These are phyloP conservation scores for Calonectria pseudoreteaudii DNA, from an alignment of 2,329 filamentous ascomycete species.

Conservation along the genomic window DNA sequence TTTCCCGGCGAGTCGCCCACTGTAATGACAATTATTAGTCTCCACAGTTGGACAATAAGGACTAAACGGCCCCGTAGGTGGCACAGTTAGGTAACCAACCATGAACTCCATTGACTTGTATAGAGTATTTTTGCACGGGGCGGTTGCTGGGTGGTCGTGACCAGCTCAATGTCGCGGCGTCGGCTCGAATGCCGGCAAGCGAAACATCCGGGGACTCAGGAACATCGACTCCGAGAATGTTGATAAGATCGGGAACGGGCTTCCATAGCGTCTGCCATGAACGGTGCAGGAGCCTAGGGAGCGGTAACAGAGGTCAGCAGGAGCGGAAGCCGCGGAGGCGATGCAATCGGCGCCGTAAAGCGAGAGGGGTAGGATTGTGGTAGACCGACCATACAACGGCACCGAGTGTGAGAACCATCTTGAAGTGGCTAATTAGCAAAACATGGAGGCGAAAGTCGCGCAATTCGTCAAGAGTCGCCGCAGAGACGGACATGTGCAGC, in stretches of 20 bases:
- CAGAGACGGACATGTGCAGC: slow-evolving; percentile 46
- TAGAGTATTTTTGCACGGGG: slow-evolving; percentile 85
- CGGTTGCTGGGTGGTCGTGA: slow-evolving; percentile 75
- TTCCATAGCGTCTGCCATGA: slow-evolving; percentile 91
- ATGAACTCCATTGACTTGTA: slow-evolving; percentile 93
- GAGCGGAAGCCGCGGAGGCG: slow-evolving; percentile 3
- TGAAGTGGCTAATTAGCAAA: slow-evolving; percentile 61
- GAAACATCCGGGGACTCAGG: slow-evolving; percentile 90
- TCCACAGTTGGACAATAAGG: neutral
- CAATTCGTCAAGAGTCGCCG: slow-evolving; percentile 47
- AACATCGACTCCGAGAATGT: slow-evolving; percentile 92
- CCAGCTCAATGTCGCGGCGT: slow-evolving; percentile 93
- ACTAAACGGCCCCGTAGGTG: neutral
- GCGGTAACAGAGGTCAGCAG: slow-evolving; percentile 28
- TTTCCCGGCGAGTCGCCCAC: slow-evolving; percentile 81
- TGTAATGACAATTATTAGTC: slow-evolving; percentile 48
- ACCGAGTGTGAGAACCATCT: slow-evolving; percentile 66
- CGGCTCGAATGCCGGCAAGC: slow-evolving; percentile 87
- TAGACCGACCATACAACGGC: slow-evolving; percentile 64
- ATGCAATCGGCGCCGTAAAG: neutral
- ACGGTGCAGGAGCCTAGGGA: slow-evolving; percentile 80
- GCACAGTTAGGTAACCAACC: slow-evolving; percentile 64
- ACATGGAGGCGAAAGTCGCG: slow-evolving; percentile 59
- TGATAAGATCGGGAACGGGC: slow-evolving; percentile 90
- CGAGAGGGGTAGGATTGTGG: slow-evolving; percentile 8